Conservation (phyloP, 2,329 filamentous ascomycete species). For the Ophioceras dolichostomum region DNA sequence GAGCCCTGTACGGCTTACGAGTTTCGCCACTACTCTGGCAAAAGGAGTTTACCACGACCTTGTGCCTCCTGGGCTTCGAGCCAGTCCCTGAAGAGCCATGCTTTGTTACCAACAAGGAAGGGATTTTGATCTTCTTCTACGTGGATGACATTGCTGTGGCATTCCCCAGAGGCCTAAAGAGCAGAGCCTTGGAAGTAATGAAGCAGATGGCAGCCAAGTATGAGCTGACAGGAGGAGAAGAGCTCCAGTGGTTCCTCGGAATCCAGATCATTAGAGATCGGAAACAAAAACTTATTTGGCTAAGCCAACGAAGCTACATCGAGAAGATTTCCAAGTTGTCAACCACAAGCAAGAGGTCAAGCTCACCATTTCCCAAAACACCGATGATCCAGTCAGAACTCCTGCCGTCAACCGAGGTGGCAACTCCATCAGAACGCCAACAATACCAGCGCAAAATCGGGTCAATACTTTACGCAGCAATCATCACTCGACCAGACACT, state of each 20-base stretch:
- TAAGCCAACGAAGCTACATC: conserved; percentile 3
- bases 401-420: background rate
- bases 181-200: background rate
- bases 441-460: background rate
- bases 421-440: background rate
- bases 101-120: conserved; percentile 1
- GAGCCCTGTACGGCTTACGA: background rate
- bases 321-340: background rate
- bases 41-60: background rate
- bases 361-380: background rate
- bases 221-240: conserved; percentile 1
- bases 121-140: conserved; percentile 6
- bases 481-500: background rate
- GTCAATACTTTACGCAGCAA: background rate
- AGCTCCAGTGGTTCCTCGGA: conserved; percentile 5
- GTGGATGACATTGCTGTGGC: conserved; percentile 5
- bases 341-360: background rate
- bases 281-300: conserved; percentile 1
- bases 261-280: conserved; percentile 4
- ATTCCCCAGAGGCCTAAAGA: conserved; percentile 1
- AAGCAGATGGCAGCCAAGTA: conserved; percentile 2
- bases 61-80: background rate
- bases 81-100: conserved; percentile 3
- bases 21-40: background rate
- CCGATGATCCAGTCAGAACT: background rate